These are phyloP conservation scores for Luffa acutangula DNA, from an alignment of 306 rosid species.

Conservation along the genomic window DNA sequence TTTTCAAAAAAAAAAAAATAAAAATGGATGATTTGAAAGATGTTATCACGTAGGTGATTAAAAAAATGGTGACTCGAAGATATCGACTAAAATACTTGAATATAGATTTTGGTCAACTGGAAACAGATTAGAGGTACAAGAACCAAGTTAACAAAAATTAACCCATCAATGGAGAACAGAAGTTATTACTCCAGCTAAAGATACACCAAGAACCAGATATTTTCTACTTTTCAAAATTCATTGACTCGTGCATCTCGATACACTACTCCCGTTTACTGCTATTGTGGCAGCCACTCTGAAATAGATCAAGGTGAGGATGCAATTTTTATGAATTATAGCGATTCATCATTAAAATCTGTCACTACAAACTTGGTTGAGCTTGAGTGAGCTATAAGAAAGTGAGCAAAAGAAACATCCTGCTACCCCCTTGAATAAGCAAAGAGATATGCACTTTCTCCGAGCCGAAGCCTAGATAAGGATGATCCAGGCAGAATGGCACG, in stretches of 20 bases:
- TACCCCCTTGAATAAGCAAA: conserved; percentile 3
- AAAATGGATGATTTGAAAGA: neutral
- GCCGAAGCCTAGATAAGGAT: neutral
- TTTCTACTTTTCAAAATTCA: neutral
- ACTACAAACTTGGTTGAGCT: conserved; percentile 2
- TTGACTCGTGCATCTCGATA: neutral
- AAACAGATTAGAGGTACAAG: neutral
- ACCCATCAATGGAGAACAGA: neutral
- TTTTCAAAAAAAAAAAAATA: neutral
- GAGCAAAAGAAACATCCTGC: conserved; percentile 7
- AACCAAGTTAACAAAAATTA: neutral
- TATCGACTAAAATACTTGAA: neutral
- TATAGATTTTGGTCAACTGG: neutral
- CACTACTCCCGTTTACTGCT: neutral
- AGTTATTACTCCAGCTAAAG: neutral
- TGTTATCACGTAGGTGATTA: neutral
- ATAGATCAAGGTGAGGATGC: neutral
- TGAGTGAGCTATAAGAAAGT: conserved; percentile 4
- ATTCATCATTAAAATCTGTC: conserved; percentile 1
- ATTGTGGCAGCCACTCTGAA: neutral
- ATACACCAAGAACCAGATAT: neutral
- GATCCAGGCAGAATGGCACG: neutral
- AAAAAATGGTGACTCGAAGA: neutral
- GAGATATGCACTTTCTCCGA: neutral
- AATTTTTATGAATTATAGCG: neutral